Percentiles rank a stretch among this genome's conserved stretches.
phyloP scores from a whole-genome alignment of 345 rosid genomes.

The Eucalyptus caleyi region DNA sequence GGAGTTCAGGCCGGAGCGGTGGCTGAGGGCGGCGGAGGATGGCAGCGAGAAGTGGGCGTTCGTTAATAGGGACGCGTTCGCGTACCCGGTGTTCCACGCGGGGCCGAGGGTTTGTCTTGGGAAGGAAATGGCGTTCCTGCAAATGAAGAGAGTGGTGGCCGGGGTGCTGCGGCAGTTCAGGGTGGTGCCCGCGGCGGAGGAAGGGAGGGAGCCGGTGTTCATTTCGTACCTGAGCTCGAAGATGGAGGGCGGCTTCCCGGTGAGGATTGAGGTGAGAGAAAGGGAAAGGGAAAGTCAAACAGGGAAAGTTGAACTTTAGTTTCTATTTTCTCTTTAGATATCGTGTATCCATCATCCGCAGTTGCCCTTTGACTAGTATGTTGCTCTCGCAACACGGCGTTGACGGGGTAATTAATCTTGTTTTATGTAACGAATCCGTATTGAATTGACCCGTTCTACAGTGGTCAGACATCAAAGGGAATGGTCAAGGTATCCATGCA shows the following conservation, averaged over 20 bases:
- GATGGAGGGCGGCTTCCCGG: conserved; percentile 50
- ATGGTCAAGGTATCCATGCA: not conserved
- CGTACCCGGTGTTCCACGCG: conserved; percentile 22
- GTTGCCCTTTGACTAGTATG: no score
- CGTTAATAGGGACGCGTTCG: conserved; percentile 16
- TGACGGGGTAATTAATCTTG: not conserved
- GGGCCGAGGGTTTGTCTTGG: conserved; percentile 39
- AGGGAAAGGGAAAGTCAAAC: not conserved
- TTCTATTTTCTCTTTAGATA: no score
- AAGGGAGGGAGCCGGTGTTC: not conserved
- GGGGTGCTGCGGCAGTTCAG: conserved; percentile 23
- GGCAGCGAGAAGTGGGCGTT: conserved; percentile 19
- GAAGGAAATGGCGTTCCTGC: conserved; percentile 29
- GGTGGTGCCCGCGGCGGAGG: conserved; percentile 26
- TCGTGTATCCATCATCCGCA: not conserved
- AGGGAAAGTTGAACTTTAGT: no score
- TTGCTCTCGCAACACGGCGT: not conserved
- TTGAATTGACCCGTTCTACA: not conserved
- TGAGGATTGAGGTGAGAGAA: not conserved
- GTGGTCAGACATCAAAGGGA: not conserved
- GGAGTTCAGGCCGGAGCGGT: conserved; percentile 21
- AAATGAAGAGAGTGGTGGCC: conserved; percentile 30
- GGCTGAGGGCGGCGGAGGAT: not conserved
- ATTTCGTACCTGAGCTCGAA: conserved; percentile 15
- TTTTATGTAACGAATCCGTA: not conserved